Evolutionary conservation across 768 basidiomycete species (phyloP), one percentile per base, ranked within the genome.

Genomic region (Suillus subaureus): DNA sequence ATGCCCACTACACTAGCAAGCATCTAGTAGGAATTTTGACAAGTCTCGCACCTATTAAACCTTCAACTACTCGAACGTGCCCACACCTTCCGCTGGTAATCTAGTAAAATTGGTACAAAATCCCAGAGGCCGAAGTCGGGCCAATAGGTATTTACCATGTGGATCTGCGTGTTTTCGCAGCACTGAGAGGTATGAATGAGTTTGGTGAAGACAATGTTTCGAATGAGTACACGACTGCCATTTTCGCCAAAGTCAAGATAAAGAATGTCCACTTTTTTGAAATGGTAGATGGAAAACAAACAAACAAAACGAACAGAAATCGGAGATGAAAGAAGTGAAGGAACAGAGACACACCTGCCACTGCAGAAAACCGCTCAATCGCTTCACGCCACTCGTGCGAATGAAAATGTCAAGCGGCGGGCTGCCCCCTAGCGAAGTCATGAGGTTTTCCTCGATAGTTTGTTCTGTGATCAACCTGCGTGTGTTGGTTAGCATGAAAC

Each of bases 71-170:
- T 78, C 72, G 28, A 86, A 74, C 7, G 79, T 82, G 26, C 80
- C 76, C 21, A 82, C 80, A 70, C 80, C 83, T 28, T 83, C 81
- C 61, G 85, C 75, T 99, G 97, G 77, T 90, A 99, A 61, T 92
- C 89, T 51, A 99, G 80, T 23, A 99, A 78, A 61, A 99, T 88
- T 1, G 95, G 94, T 28, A 97, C 75, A 70, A 99, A 87, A 69
- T 99, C 93, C 64, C 86, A 82, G 3, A 98, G 73, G 6, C 95
- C 92, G 72, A 97, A 97, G 63, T 96, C 90, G 0, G 97, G 97
- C 97, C 97, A 99, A 72, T 90, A 95, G 0, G 87, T 86, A 16
- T 87, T 79, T 23, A 88, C 84, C 75, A 97, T 96, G 72, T 98
- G 94, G 11, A 99, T 78, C 69, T 96, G 94, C 0, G 94, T 94